Percentiles rank a stretch among this genome's conserved stretches.
phyloP scores from a whole-genome alignment of 768 basidiomycete species.

The Mycena alexandri region DNA sequence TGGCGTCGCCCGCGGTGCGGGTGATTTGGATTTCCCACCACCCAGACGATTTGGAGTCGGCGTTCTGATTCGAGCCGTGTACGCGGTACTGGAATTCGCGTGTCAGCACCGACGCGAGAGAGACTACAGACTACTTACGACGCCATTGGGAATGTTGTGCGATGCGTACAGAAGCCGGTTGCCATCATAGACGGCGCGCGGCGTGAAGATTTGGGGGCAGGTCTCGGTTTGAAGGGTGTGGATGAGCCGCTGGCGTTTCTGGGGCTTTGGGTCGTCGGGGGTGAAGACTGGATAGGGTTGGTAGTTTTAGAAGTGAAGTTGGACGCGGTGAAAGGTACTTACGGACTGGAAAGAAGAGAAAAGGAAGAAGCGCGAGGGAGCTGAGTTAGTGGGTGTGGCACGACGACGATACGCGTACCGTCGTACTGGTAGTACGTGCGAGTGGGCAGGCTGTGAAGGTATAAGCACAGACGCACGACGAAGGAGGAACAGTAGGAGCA shows the following conservation, averaged over 20 bases:
- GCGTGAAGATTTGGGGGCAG: constrained; percentile 38
- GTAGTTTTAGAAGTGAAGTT: neutral
- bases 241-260: constrained; percentile 34
- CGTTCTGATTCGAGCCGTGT: constrained; percentile 46
- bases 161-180: constrained; percentile 40
- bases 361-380: neutral
- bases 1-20: constrained; percentile 45
- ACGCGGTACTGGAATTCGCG: constrained; percentile 45
- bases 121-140: constrained; percentile 28
- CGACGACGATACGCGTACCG: constrained; percentile 15
- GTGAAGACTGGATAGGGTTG: constrained; percentile 16
- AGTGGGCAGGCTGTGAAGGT: constrained; percentile 28
- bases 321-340: constrained; percentile 2
- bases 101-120: constrained; percentile 30
- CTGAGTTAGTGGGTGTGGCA: neutral
- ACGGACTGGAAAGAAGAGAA: constrained; percentile 9
- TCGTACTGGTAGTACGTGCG: constrained; percentile 34
- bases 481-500: neutral
- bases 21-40: constrained; percentile 42
- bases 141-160: neutral
- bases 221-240: constrained; percentile 45
- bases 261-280: neutral
- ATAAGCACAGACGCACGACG: neutral
- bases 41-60: constrained; percentile 16
- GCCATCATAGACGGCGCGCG: constrained; percentile 50